Evolutionary conservation across 2,329 filamentous ascomycete genomes (phyloP).

Genomic region (Arthroderma sp.): DNA sequence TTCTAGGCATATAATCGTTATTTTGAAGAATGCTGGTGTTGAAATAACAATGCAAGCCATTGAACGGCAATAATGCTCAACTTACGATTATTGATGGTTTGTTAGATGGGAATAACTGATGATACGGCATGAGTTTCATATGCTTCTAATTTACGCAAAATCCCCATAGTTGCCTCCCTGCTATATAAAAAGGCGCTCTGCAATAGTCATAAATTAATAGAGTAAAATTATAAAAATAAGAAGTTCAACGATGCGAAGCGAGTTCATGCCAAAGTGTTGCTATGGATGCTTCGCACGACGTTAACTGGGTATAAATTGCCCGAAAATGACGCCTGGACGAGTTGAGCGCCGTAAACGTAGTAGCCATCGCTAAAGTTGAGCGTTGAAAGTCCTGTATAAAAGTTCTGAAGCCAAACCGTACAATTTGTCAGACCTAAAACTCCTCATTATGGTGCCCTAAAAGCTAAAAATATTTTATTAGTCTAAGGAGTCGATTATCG

Average conservation of each 20-base stretch:
- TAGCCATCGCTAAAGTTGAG: neutral
- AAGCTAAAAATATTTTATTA: neutral
- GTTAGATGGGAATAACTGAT: too few relatives aligned
- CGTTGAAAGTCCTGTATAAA: neutral
- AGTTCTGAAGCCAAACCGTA: neutral
- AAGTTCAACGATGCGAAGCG: too few relatives aligned
- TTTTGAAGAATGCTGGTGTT: neutral
- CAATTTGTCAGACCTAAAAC: neutral
- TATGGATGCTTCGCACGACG: neutral
- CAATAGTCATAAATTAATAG: too few relatives aligned
- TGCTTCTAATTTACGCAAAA: too few relatives aligned
- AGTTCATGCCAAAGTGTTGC: too few relatives aligned
- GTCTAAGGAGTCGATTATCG: neutral
- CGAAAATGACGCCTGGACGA: neutral
- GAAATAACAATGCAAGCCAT: neutral
- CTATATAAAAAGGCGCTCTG: too few relatives aligned
- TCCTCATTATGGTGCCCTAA: neutral
- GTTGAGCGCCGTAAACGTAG: neutral
- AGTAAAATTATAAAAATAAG: too few relatives aligned
- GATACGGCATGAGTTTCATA: too few relatives aligned
- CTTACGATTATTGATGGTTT: neutral
- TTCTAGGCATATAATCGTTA: slow-evolving; percentile 6
- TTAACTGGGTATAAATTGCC: neutral
- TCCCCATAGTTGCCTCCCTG: too few relatives aligned
- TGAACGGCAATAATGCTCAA: neutral